A percentile compares a stretch with the other conserved stretches of the same genome.
Conservation (phyloP, 169 alveolate genomes). For the Eimeria zaria region DNA sequence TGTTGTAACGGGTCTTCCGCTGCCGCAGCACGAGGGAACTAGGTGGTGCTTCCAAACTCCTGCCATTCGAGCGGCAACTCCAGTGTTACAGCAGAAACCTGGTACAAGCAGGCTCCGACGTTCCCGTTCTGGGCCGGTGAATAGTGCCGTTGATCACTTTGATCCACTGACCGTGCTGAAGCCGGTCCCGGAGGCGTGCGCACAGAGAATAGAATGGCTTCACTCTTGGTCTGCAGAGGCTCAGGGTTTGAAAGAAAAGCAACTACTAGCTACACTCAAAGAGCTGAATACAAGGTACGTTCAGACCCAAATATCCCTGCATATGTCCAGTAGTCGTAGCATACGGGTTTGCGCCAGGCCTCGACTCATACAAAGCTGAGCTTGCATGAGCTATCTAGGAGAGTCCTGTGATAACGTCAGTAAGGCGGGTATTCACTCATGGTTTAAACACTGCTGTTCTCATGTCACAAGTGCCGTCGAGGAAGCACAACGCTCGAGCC, state of each 20-base stretch:
- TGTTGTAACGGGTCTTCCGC: background rate
- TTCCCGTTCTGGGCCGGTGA: constrained; percentile 59
- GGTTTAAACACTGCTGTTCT: background rate
- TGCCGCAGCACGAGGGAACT: background rate
- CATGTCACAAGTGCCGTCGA: background rate
- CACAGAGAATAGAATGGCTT: constrained; percentile 28
- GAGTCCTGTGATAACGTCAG: background rate
- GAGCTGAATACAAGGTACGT: constrained; percentile 26
- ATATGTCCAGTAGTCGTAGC: background rate
- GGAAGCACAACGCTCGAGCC: background rate
- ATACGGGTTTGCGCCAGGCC: background rate
- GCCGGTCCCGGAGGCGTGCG: constrained; percentile 40
- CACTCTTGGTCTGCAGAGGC: constrained; percentile 68
- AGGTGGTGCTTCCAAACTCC: constrained; percentile 1
- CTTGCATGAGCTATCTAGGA: background rate
- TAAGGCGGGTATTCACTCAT: background rate
- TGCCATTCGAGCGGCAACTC: background rate
- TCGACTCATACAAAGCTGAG: background rate
- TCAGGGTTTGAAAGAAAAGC: constrained; percentile 21
- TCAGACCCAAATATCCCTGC: background rate
- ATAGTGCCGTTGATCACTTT: background rate
- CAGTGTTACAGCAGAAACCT: background rate
- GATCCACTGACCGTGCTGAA: background rate
- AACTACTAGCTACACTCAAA: constrained; percentile 14
- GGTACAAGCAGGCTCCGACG: constrained; percentile 16